These are phyloP conservation scores for Taphrina sp. DNA, from an alignment of 1,139 yeast species.

Conservation along the genomic window DNA sequence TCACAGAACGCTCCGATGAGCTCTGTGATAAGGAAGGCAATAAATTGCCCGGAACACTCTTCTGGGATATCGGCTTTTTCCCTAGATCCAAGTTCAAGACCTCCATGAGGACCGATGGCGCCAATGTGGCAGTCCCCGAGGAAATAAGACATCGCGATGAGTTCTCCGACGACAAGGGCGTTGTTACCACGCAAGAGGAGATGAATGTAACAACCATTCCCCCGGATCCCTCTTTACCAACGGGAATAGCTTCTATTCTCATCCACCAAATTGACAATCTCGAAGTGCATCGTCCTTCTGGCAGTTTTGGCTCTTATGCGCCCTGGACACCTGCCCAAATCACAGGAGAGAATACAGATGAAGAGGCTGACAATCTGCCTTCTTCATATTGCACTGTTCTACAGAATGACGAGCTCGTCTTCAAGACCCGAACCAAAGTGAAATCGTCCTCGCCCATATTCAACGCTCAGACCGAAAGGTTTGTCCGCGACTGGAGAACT, in stretches of 20 bases:
- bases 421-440: constrained; percentile 32
- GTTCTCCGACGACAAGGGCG: constrained; percentile 29
- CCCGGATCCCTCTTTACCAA: constrained; percentile 32
- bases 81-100: constrained; percentile 24
- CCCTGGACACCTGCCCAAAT: constrained; percentile 31
- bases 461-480: constrained; percentile 33
- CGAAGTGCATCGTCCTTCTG: constrained; percentile 29
- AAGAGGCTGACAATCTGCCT: constrained; percentile 32
- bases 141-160: constrained; percentile 24
- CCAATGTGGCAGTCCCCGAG: constrained; percentile 20
- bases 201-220: constrained; percentile 31
- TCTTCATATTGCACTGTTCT: constrained; percentile 32
- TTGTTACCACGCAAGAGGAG: constrained; percentile 27
- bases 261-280: constrained; percentile 33
- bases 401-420: constrained; percentile 30
- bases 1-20: constrained; percentile 20
- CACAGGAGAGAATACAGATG: constrained; percentile 31
- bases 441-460: constrained; percentile 31
- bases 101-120: constrained; percentile 30
- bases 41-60: constrained; percentile 28
- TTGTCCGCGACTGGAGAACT: constrained; percentile 33
- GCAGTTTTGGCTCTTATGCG: constrained; percentile 32
- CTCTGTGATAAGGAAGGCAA: constrained; percentile 27
- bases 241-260: constrained; percentile 27
- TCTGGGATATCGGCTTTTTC: constrained; percentile 32